Base-by-base conservation (phyloP, 2,329 filamentous ascomycete genomes). In the Penicillium hordei region DNA sequence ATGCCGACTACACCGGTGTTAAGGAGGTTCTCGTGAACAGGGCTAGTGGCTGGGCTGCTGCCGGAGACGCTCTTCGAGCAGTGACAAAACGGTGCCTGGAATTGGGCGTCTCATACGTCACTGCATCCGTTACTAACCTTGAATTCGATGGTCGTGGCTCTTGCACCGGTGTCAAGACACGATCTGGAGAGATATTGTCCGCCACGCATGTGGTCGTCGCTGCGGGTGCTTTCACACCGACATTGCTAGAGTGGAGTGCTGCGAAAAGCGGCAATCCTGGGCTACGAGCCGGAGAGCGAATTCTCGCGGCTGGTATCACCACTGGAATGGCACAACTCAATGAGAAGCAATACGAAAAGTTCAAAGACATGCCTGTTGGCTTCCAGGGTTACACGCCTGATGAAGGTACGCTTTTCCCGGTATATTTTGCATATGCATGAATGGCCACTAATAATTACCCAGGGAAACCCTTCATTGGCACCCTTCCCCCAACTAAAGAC, bases 31-130 rank as follows among this genome's bases (percentile, higher is more conserved):
- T 87, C 3, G 73, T 87, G 44, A 88, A 88, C 75, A 81, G 78
- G 59, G 81, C 78, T 33, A 84, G 83, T 68, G 86, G 86, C 1
- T 88, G 84, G 83, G 85, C 80, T 7, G 83, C 83, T n/a, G 86
- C 86, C 2, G 83, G 82, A 3, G 83, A 86, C 62, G 79, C 80
- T 31, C 68, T 88, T 58, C 70, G 76, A 50, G 82, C 81, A 1
- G 78, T 87, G 9, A 87, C 83, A 1, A 77, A 79, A 34, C 76
- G 76, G 56, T 78, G 78, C 17, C 64, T 87, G 5, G 76, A 80
- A 46, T 69, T 84, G 7, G 86, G 86, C 1, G 85, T 87, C 60
- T 80, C 81, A 67, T 88, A 87, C 56, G 77, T 85, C 10, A 76
- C 76, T 0, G 82, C 79, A 17, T 60, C 66, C 3, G 62, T 69